Evolutionary conservation across 371 early-diverging fungal species (phyloP), one percentile per base, ranked within the genome.

Genomic region (Smittium culicis): DNA sequence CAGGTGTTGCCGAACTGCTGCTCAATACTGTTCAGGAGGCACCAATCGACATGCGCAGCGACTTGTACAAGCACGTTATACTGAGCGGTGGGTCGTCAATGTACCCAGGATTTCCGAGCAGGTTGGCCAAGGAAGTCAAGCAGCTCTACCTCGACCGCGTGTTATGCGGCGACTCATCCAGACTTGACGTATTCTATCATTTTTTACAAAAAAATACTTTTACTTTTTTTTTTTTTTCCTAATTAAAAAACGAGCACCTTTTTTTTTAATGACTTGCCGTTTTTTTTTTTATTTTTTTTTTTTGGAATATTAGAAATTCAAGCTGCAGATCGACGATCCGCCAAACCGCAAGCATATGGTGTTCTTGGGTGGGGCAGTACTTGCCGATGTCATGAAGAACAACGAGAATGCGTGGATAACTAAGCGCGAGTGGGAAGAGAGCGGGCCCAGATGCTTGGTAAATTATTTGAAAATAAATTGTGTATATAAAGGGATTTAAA

Each of bases 301-400:
- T n/a, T n/a, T n/a, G n/a, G n/a, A n/a, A n/a, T 85, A 95, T 69
- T 84, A 80, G 76, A 96, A 91, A 83, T 92, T 98, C 85, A 95
- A 96, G 80, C 87, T 98, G 67, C 86, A 90, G 70, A 94, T 98
- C 72, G 93, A 93, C 75, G 97, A 96, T 74, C 97, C 97, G 63
- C 98, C 98, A 54, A 85, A 92, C 74, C 91, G 98, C 77, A 93
- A 90, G 78, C 96, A 98, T 76, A 93, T 94, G 88, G 98, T 98
- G 14, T 98, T 94, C 80, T 79, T 94, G 66, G 98, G 98, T 74
- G 98, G 98, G 54, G 94, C 98, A 65, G 96, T 98, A 24, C 80
- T 98, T 70, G 96, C 93, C 56, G 90, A 94, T 71, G 89, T 96
- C 66, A 90, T 95, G 92, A 91, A 94, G 80, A 81, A 91, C 79